These are phyloP conservation scores for Artemisia annua DNA, from an alignment of 129 eudicot genomes.

Conservation along the genomic window DNA sequence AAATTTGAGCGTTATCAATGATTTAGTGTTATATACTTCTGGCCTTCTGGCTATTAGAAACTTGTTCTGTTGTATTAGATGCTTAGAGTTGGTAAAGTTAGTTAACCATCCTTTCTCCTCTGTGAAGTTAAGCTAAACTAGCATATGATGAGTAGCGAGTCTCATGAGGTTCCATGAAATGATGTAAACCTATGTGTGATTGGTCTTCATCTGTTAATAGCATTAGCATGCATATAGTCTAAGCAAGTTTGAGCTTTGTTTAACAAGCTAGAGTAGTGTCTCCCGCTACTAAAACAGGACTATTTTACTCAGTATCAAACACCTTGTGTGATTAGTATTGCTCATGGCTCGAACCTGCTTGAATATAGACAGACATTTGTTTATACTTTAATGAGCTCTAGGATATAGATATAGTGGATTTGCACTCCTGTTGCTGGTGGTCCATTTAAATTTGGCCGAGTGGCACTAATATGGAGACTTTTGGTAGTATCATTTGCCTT, in stretches of 20 bases:
- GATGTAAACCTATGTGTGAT: background rate
- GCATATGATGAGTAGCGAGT: background rate
- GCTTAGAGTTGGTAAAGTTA: too few species aligned
- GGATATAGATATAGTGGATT: too few species aligned
- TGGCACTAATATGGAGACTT: too few species aligned
- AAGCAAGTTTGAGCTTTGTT: background rate
- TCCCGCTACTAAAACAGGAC: background rate
- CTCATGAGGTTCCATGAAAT: conserved; percentile 1
- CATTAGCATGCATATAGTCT: background rate
- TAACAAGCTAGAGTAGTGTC: conserved; percentile 5
- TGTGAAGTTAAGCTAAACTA: background rate
- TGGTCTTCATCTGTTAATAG: background rate
- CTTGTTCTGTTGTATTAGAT: too few species aligned
- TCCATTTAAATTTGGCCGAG: too few species aligned
- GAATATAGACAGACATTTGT: too few species aligned
- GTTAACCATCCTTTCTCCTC: background rate
- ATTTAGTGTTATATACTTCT: too few species aligned
- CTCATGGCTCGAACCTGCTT: background rate
- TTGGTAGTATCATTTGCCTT: too few species aligned
- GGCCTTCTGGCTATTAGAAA: too few species aligned
- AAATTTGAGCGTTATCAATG: too few species aligned
- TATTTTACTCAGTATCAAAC: background rate
- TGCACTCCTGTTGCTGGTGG: too few species aligned
- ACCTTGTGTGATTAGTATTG: background rate
- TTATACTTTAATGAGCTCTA: too few species aligned